Evolutionary conservation across 352 stramenopile genomes (phyloP).

Genomic region (Phytophthora pistaciae): DNA sequence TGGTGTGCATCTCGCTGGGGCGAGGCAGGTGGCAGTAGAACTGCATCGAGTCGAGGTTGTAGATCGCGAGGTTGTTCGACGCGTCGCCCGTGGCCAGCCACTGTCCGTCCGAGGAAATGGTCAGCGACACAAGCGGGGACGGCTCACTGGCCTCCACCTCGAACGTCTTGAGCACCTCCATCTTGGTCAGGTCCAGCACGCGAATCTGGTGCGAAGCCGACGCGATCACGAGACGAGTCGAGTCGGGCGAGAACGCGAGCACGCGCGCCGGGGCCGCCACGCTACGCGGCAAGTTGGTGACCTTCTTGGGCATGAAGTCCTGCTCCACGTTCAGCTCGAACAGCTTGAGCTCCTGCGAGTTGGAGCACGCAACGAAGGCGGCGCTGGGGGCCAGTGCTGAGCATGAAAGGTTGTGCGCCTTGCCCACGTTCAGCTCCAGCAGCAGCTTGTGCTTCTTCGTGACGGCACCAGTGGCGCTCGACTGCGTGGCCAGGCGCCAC

Average conservation of each 20-base stretch:
- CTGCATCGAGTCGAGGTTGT: constrained; percentile 91
- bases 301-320: constrained; percentile 67
- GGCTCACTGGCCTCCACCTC: constrained; percentile 40
- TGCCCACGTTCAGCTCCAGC: constrained; percentile 83
- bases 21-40: constrained; percentile 76
- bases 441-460: constrained; percentile 76
- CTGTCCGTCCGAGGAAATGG: constrained; percentile 82
- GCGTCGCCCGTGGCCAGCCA: constrained; percentile 81
- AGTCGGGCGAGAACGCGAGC: constrained; percentile 82
- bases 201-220: constrained; percentile 71
- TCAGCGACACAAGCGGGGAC: constrained; percentile 71
- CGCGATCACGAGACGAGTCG: constrained; percentile 76
- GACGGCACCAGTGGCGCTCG: constrained; percentile 33
- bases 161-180: constrained; percentile 85
- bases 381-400: constrained; percentile 87
- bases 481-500: constrained; percentile 63
- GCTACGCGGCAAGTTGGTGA: constrained; percentile 45
- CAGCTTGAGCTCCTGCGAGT: constrained; percentile 87
- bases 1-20: constrained; percentile 81
- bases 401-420: constrained; percentile 84
- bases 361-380: constrained; percentile 88
- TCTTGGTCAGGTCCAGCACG: constrained; percentile 76
- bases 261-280: constrained; percentile 65
- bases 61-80: constrained; percentile 77
- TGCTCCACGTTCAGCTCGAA: constrained; percentile 76